Evolutionary conservation across 2,329 filamentous ascomycete genomes (phyloP), one percentile per base, ranked within the genome.

Genomic region (Fusarium xylarioides): DNA sequence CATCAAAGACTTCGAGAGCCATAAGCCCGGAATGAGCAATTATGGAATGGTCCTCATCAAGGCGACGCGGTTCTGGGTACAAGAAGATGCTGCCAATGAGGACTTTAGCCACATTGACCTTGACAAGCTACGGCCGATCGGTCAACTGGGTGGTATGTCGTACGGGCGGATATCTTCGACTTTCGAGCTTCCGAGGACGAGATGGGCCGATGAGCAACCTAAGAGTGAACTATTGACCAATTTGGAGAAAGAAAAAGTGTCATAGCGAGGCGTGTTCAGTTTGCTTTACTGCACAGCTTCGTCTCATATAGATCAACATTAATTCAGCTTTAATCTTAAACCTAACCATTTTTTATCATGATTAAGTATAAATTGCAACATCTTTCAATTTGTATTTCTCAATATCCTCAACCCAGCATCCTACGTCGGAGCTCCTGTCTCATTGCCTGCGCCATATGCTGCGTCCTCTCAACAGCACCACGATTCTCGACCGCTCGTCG

Each of bases 21-120:
- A 87, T 49, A 90, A 83, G 2, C 91, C 92, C 0, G 94, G 93
- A 2, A 92, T 91, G 83, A 95, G 91, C 84, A 92, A 91, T 2
- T 90, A 91, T 2, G 91, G 92, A 8, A 78, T 97, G 62, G 92
- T 89, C 4, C 87, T 97, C 34, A 86, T 98, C 16, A 94, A 98
- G 83, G 95, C 94, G 0, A 91, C 92, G 32, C 87, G 91, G 32
- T 97, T 98, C 79, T 98, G 95, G 94, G 94, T 91, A 3, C 85
- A 95, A 56, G 94, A 97, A 80, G 95, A 98, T 82, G 95, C 94
- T 5, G 85, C 97, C 65, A 93, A 97, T 77, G 89, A 93, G 77
- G 91, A 94, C 16, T 88, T 86, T 77, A 94, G 90, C 74, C 78
- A 93, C 38, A 86, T 98, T 64, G 93, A 96, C 80, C 90, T 93